Conservation (phyloP, 2,329 filamentous ascomycete species). For the Apiospora rasikravindrae region DNA sequence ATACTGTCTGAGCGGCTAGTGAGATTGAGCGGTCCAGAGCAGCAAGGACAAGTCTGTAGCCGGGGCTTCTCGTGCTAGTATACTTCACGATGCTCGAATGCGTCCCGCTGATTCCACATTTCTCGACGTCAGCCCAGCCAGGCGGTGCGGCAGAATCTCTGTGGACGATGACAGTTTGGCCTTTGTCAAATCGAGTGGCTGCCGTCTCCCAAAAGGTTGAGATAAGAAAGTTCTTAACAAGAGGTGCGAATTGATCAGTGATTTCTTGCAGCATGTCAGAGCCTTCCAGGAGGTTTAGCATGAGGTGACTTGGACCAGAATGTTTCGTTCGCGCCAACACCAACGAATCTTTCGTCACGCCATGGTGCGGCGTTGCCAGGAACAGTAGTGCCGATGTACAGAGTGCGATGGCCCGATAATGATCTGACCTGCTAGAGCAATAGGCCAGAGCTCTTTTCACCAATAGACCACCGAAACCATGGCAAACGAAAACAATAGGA, state of each 20-base stretch:
- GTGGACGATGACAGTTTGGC: neutral
- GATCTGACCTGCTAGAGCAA: slow-evolving; percentile 22
- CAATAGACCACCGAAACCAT: slow-evolving; percentile 23
- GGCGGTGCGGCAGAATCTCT: neutral
- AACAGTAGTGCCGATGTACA: slow-evolving; percentile 23
- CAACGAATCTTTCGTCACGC: slow-evolving; percentile 22
- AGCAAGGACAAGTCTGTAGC: neutral
- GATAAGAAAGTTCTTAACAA: neutral
- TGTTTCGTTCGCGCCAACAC: neutral
- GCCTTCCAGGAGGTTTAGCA: neutral
- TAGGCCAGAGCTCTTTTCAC: slow-evolving; percentile 24
- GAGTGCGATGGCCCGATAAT: slow-evolving; percentile 22
- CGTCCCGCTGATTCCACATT: neutral
- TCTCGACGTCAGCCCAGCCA: neutral
- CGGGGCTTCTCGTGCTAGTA: neutral
- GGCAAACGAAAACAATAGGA: slow-evolving; percentile 20
- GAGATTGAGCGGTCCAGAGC: neutral
- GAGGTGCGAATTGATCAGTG: neutral
- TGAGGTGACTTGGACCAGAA: neutral
- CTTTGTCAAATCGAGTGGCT: neutral
- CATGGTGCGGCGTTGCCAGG: slow-evolving; percentile 23
- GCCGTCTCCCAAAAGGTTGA: neutral
- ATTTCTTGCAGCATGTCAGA: neutral
- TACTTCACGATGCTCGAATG: neutral
- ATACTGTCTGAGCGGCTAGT: neutral